These are phyloP conservation scores for Xylaria sp. DNA, from an alignment of 2,329 filamentous ascomycete genomes.

Conservation along the genomic window DNA sequence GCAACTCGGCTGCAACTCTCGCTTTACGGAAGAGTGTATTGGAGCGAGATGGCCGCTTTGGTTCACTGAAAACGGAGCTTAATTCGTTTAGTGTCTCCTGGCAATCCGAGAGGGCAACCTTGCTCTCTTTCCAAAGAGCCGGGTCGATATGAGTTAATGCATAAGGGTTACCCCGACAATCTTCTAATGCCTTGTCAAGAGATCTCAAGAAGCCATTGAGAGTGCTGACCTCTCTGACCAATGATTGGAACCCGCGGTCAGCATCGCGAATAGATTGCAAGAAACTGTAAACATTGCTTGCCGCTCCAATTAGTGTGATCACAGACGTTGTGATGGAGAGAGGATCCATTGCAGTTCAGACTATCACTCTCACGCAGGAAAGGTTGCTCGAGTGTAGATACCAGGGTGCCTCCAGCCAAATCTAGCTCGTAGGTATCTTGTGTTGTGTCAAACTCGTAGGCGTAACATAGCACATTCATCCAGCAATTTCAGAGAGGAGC, in stretches of 20 bases:
- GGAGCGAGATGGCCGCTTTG: constrained; percentile 33
- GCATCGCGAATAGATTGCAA: constrained; percentile 37
- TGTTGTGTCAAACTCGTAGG: constrained; percentile 5
- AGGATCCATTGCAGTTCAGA: constrained; percentile 34
- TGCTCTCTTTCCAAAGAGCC: constrained; percentile 38
- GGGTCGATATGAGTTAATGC: constrained; percentile 37
- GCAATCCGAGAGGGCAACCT: constrained; percentile 37
- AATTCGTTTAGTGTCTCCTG: constrained; percentile 33
- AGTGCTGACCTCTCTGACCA: constrained; percentile 32
- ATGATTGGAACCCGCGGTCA: constrained; percentile 31
- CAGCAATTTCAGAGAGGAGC: constrained; percentile 4
- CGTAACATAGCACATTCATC: constrained; percentile 9
- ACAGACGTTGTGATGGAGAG: constrained; percentile 39
- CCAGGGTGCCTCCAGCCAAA: background rate
- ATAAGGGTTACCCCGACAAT: constrained; percentile 32
- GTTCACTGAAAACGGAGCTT: constrained; percentile 27
- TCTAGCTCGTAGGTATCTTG: background rate
- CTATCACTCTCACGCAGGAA: constrained; percentile 8
- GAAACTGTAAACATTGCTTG: constrained; percentile 33
- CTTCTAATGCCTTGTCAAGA: constrained; percentile 35
- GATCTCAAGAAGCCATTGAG: constrained; percentile 35
- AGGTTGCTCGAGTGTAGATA: background rate
- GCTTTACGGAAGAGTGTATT: constrained; percentile 35
- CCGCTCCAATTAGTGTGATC: constrained; percentile 34
- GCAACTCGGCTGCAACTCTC: constrained; percentile 36